A percentile compares a stretch with the other conserved stretches of the same genome.
Evolutionary conservation across 148 eudicot genomes (phyloP).

Genomic region (Chenopodium quinoa): DNA sequence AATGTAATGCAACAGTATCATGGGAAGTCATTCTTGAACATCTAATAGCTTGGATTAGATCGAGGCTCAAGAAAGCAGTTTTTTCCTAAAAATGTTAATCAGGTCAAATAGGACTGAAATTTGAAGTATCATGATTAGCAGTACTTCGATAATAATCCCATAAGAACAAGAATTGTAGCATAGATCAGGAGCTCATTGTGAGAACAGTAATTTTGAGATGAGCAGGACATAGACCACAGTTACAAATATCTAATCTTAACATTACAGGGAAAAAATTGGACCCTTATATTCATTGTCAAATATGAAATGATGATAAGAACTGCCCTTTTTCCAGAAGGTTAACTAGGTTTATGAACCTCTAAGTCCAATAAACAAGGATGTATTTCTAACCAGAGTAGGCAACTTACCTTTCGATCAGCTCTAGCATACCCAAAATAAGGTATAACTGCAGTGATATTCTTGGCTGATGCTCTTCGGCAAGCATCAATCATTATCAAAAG

Average conservation of each 20-base stretch:
- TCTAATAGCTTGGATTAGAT: too few relatives aligned
- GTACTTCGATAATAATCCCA: background rate
- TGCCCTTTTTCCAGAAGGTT: background rate
- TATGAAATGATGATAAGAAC: too few relatives aligned
- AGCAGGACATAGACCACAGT: too few relatives aligned
- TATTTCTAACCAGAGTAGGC: background rate
- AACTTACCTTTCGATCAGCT: slow-evolving; percentile 86
- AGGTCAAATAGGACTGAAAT: background rate
- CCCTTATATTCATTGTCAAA: too few relatives aligned
- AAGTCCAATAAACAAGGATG: background rate
- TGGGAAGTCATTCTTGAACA: too few relatives aligned
- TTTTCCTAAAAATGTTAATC: background rate
- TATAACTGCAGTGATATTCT: slow-evolving; percentile 89
- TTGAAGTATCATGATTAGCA: background rate
- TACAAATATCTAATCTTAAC: too few relatives aligned
- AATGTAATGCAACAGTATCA: too few relatives aligned
- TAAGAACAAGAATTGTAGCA: background rate
- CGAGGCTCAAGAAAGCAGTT: too few relatives aligned
- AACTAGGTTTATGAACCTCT: background rate
- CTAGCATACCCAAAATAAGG: slow-evolving; percentile 98
- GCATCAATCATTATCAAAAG: slow-evolving; percentile 93
- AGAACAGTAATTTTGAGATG: background rate
- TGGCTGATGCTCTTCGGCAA: slow-evolving; percentile 95
- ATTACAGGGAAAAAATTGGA: too few relatives aligned
- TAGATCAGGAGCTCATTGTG: background rate